These are phyloP conservation scores for Brassica carinata DNA, from an alignment of 345 rosid genomes.

Conservation along the genomic window DNA sequence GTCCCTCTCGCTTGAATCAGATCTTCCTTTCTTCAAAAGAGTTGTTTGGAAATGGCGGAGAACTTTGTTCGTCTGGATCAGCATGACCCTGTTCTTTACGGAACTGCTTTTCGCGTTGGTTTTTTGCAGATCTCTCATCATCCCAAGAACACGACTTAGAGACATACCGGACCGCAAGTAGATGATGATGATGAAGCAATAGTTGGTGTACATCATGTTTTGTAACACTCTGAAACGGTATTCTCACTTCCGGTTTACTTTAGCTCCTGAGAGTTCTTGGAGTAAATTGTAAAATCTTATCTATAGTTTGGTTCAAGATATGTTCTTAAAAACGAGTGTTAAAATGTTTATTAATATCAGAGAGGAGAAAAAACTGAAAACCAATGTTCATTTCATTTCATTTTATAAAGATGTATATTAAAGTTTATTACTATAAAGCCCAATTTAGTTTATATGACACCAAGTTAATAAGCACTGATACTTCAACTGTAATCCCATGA, in stretches of 20 bases:
- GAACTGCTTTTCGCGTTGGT: constrained; percentile 57
- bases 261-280: constrained; percentile 14
- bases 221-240: constrained; percentile 31
- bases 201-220: constrained; percentile 30
- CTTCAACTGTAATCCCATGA: constrained; percentile 19
- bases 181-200: constrained; percentile 26
- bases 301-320: constrained; percentile 5
- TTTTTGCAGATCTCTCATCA: constrained; percentile 68
- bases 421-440: background rate
- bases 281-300: constrained; percentile 29
- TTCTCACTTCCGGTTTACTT: constrained; percentile 18
- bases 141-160: constrained; percentile 52
- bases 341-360: background rate
- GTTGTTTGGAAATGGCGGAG: constrained; percentile 78
- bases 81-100: constrained; percentile 48
- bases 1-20: constrained; percentile 57
- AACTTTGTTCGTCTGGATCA: constrained; percentile 73
- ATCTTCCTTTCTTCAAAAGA: constrained; percentile 66
- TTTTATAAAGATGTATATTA: background rate
- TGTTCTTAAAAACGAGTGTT: constrained; percentile 2
- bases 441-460: background rate
- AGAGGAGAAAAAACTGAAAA: background rate
- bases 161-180: constrained; percentile 9
- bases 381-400: constrained; percentile 5
- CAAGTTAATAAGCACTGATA: background rate